Evolutionary conservation across 345 rosid genomes (phyloP).

Genomic region (Citrus medica): DNA sequence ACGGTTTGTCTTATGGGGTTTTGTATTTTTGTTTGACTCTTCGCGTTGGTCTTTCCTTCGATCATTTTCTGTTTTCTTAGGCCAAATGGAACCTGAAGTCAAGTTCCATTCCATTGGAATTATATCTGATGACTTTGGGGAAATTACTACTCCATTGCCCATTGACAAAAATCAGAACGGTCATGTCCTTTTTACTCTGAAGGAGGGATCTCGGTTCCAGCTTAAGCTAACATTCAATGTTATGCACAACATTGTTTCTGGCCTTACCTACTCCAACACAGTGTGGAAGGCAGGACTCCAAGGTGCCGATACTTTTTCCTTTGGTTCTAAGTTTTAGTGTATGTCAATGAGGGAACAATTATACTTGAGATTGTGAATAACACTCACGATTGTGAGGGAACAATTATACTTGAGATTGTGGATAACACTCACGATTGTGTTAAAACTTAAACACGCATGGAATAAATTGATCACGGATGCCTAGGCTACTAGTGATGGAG

Average conservation of each 20-base stretch:
- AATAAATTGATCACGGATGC: background rate
- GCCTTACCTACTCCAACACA: conserved; percentile 41
- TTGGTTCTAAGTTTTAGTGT: background rate
- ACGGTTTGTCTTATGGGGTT: conserved; percentile 23
- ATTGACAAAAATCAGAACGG: conserved; percentile 24
- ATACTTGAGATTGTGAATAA: background rate
- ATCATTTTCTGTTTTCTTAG: conserved; percentile 23
- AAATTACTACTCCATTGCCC: conserved; percentile 39
- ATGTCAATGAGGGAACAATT: background rate
- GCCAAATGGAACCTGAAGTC: conserved; percentile 52
- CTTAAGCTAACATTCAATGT: conserved; percentile 47
- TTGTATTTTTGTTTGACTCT: background rate
- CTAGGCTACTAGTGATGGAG: background rate
- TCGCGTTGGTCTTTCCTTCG: background rate
- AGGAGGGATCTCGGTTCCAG: conserved; percentile 47
- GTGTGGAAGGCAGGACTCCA: conserved; percentile 51
- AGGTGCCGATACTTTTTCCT: conserved; percentile 25
- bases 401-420: background rate
- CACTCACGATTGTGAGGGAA: background rate
- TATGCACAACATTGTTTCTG: conserved; percentile 55
- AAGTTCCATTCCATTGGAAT: conserved; percentile 51
- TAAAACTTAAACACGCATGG: background rate
- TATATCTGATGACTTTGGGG: conserved; percentile 43
- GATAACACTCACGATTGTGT: background rate
- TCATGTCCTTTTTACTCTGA: conserved; percentile 33